Percentiles rank a stretch among this genome's conserved stretches.
phyloP scores from a whole-genome alignment of 306 rosid species.

The Acacia melanoxylon region DNA sequence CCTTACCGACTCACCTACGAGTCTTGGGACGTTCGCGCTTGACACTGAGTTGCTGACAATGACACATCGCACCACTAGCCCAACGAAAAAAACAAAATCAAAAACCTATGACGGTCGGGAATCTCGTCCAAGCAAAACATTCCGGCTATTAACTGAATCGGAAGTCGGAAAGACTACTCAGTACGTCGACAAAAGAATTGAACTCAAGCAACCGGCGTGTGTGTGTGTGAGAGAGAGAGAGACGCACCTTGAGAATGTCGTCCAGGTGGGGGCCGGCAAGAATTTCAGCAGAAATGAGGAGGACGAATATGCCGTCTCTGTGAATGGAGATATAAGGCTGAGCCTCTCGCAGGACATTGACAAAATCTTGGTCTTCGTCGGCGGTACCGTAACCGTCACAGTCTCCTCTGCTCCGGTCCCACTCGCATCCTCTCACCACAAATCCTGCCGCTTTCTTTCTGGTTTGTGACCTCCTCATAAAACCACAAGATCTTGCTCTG shows the following conservation, averaged over 20 bases:
- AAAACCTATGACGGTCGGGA: background rate
- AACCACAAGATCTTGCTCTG: background rate
- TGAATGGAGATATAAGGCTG: slow-evolving; percentile 63
- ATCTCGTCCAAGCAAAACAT: background rate
- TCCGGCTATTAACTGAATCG: background rate
- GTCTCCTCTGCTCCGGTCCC: background rate
- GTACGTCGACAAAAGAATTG: background rate
- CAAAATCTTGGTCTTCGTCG: slow-evolving; percentile 54
- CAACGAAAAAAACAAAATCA: background rate
- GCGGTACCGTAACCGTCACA: background rate
- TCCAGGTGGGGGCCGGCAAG: slow-evolving; percentile 47
- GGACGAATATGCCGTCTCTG: slow-evolving; percentile 50
- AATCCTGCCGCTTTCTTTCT: slow-evolving; percentile 19
- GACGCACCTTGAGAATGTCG: slow-evolving; percentile 55
- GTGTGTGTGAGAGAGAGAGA: background rate
- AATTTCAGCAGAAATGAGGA: slow-evolving; percentile 57
- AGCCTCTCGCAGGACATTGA: slow-evolving; percentile 61
- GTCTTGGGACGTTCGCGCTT: background rate
- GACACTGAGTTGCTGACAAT: background rate
- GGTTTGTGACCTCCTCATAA: background rate
- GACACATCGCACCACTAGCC: slow-evolving; percentile 1
- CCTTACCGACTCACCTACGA: background rate
- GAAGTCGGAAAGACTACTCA: background rate
- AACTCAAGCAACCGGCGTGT: background rate
- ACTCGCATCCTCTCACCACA: slow-evolving; percentile 28